Evolutionary conservation across 2,329 filamentous ascomycete species (phyloP).

Genomic region (Diaporthe sp.): DNA sequence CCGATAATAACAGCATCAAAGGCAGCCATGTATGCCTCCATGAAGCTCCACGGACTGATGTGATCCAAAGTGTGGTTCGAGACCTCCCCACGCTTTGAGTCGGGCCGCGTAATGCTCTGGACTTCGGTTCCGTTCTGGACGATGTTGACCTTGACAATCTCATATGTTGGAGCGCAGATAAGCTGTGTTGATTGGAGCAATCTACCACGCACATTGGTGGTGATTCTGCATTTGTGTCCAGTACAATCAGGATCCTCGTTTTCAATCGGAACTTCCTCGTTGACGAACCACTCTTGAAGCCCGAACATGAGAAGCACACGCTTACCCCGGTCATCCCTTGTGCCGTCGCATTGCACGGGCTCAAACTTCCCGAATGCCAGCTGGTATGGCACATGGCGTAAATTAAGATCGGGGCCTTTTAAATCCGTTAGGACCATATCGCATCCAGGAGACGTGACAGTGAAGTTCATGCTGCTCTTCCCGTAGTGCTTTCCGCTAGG

Average conservation of each 20-base stretch:
- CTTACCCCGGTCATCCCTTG: not conserved
- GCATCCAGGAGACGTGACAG: not conserved
- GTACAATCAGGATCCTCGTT: not conserved
- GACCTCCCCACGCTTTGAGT: not conserved
- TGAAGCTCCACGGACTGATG: slow-evolving; percentile 47
- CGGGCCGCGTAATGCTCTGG: slow-evolving; percentile 39
- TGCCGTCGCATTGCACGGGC: not conserved
- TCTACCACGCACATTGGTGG: not conserved
- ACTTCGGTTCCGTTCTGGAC: slow-evolving; percentile 44
- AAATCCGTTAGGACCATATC: not conserved
- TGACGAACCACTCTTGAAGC: not conserved
- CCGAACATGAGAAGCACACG: not conserved
- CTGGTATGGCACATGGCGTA: not conserved
- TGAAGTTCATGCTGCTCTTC: not conserved
- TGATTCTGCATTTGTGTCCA: fast-evolving
- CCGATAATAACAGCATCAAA: not conserved
- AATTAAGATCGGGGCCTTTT: fast-evolving
- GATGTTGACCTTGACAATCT: slow-evolving; percentile 44
- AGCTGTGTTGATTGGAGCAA: slow-evolving; percentile 46
- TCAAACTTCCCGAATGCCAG: not conserved
- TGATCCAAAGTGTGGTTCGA: slow-evolving; percentile 39
- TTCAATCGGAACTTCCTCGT: not conserved
- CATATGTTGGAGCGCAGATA: slow-evolving; percentile 48
- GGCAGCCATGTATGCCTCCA: slow-evolving; percentile 42
- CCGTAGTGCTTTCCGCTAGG: no score